These are phyloP conservation scores for Paramecium sexaurelia DNA, from an alignment of 73 alveolate species.

Conservation along the genomic window DNA sequence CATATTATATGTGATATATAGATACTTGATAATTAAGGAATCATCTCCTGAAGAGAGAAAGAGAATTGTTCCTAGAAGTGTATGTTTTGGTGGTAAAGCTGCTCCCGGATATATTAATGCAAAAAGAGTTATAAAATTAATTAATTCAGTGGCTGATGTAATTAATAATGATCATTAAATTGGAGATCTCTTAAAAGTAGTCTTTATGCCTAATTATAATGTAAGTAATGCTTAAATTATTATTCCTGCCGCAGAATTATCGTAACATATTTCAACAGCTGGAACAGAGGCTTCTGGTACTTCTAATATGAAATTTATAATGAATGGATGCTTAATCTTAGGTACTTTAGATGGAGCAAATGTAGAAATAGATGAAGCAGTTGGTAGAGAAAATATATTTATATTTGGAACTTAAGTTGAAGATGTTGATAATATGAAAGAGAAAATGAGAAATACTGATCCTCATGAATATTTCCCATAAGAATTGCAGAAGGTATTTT, in stretches of 20 bases:
- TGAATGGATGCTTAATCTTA: constrained; percentile 97
- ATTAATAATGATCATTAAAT: constrained; percentile 93
- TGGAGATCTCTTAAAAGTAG: constrained; percentile 87
- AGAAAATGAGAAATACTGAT: constrained; percentile 66
- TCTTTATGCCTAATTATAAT: constrained; percentile 95
- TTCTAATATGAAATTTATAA: constrained; percentile 92
- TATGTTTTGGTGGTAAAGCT: constrained; percentile 97
- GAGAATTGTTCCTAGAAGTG: constrained; percentile 82
- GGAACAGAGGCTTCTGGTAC: constrained; percentile 97
- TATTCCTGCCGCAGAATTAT: constrained; percentile 98
- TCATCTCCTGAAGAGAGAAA: constrained; percentile 80
- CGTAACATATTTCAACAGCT: constrained; percentile 98
- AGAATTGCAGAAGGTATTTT: constrained; percentile 56
- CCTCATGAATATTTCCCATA: constrained; percentile 69
- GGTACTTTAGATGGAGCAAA: constrained; percentile 99
- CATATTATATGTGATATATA: constrained; percentile 83
- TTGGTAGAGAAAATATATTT: constrained; percentile 93
- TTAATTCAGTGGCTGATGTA: constrained; percentile 78
- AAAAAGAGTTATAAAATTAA: constrained; percentile 95
- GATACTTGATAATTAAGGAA: constrained; percentile 77
- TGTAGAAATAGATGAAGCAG: constrained; percentile 97
- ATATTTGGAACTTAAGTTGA: constrained; percentile 73
- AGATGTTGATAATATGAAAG: constrained; percentile 58
- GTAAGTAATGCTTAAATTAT: constrained; percentile 96
- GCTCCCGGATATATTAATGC: constrained; percentile 99